These are phyloP conservation scores for Boletus barrowsii DNA, from an alignment of 768 basidiomycete genomes.

Conservation along the genomic window DNA sequence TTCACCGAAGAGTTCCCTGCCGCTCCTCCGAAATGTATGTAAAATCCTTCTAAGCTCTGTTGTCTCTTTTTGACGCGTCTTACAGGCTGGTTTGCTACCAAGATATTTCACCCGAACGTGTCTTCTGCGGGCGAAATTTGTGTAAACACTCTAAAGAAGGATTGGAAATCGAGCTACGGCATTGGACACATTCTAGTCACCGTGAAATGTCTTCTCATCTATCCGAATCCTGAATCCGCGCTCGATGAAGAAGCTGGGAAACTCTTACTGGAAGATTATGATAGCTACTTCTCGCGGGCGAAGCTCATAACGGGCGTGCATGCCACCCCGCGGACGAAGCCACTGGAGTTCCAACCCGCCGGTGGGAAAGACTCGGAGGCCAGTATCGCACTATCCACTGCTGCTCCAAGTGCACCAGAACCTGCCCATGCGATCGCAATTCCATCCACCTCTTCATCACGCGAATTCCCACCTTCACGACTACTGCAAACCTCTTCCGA, in stretches of 20 bases:
- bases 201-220: conserved; percentile 93
- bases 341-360: conserved; percentile 65
- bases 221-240: conserved; percentile 95
- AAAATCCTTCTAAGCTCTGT: not conserved
- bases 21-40: conserved; percentile 85
- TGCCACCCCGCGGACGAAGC: conserved; percentile 74
- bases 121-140: conserved; percentile 89
- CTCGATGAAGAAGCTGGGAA: conserved; percentile 96
- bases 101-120: conserved; percentile 98
- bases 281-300: conserved; percentile 82
- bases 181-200: conserved; percentile 90
- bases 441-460: conserved; percentile 39
- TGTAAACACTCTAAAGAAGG: conserved; percentile 96
- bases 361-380: conserved; percentile 26
- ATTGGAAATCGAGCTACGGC: conserved; percentile 91
- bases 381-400: conserved; percentile 12
- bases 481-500: conserved; percentile 34
- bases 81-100: conserved; percentile 85
- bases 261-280: conserved; percentile 84
- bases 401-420: conserved; percentile 19
- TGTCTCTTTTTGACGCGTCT: conserved; percentile 3
- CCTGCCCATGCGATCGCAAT: conserved; percentile 35
- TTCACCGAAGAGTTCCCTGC: conserved; percentile 95
- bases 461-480: conserved; percentile 44
- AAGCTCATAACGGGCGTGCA: conserved; percentile 89